These are phyloP conservation scores for Oryza rufipogon DNA, from an alignment of 176 grass and related monocot genomes.

Conservation along the genomic window DNA sequence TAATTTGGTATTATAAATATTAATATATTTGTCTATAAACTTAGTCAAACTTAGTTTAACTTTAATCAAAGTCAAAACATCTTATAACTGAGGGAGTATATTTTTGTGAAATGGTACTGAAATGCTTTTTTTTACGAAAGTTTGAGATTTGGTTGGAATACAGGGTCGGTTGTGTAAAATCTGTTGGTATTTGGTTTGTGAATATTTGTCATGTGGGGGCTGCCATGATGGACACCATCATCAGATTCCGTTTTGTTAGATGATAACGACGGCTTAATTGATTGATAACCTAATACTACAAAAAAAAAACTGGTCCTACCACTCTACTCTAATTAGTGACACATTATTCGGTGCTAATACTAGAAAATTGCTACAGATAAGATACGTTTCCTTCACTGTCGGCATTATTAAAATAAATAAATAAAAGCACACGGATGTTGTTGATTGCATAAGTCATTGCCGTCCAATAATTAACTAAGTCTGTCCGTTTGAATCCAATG, in stretches of 20 bases:
- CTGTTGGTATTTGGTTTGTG: not conserved
- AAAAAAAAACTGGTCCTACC: not conserved
- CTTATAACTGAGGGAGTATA: too few species aligned
- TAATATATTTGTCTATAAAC: too few species aligned
- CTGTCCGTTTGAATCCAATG: not conserved
- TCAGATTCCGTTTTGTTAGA: not conserved
- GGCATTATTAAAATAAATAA: too few species aligned
- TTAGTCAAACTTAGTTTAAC: too few species aligned
- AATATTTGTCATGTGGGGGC: not conserved
- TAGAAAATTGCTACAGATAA: not conserved
- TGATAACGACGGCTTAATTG: not conserved
- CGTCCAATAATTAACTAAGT: not conserved
- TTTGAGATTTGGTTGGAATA: not conserved
- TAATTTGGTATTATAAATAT: too few species aligned
- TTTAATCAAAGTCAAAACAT: too few species aligned
- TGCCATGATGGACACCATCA: slow-evolving; percentile 1
- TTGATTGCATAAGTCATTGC: not conserved
- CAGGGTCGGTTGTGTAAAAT: not conserved
- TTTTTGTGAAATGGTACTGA: not conserved
- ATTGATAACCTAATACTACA: not conserved
- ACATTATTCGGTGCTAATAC: not conserved
- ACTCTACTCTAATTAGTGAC: not conserved
- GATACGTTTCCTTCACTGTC: not conserved
- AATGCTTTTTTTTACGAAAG: not conserved
- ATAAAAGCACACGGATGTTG: too few species aligned